Evolutionary conservation across 306 rosid species (phyloP), one percentile per base, ranked within the genome.

Genomic region (Castanospermum australe): DNA sequence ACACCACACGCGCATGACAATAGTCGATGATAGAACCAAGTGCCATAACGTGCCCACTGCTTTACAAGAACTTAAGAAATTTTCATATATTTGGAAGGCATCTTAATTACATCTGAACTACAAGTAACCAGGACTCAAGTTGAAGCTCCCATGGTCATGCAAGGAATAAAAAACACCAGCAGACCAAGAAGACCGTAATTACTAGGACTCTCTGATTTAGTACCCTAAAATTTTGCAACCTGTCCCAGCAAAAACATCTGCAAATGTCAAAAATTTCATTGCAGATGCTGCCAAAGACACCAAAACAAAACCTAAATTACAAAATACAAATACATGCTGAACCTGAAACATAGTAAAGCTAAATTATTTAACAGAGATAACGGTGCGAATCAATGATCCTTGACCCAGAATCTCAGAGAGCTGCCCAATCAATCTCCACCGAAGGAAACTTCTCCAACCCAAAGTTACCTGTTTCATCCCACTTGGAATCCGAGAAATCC

Each of bases 391-490:
- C 32, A 28, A 3, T 28, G 32, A 28, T 28, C 3, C 3, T 1
- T 32, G 67, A 36, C 8, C 77, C 75, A 8, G 42, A 21, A 17
- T 64, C 65, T 84, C 55, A 90, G 32, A 92, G 74, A 54, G 98
- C 92, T 25, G 83, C 89, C 99, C 98, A 95, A 65, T 93, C 99
- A 75, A 93, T 95, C 84, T 95, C 99, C 65, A 90, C 87, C 0
- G 99, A 93, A 79, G 98, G 96, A 67, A 8, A 93, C 88, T 93
- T 95, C 70, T 86, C 94, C 88, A 93, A 74, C 73, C 88, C 85
- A n/a, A 88, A 90, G 22, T 59, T 80, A 39, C 80, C 83, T 0
- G 18, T 81, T 18, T 88, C 90, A 6, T 84, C 91, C 89, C 90
- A 89, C 17, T 77, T 73, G 32, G 69, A 82, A 79, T 81, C 89